Evolutionary conservation across 2,329 filamentous ascomycete genomes (phyloP), one percentile per base, ranked within the genome.

Genomic region (Fusarium veterinarium): DNA sequence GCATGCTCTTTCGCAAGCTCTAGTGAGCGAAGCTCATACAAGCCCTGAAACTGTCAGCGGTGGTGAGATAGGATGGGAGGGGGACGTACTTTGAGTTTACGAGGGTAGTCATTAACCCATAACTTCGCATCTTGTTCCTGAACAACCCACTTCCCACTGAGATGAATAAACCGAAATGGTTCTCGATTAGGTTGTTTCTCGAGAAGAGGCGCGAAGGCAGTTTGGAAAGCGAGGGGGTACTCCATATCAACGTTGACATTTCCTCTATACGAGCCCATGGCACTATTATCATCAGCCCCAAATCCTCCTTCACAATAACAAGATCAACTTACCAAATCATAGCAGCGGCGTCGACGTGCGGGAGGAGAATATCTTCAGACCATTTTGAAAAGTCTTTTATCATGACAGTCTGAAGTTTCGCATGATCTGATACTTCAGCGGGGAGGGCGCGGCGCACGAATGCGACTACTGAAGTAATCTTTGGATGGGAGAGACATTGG

Each of bases 111-210:
- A 0, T 77, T 45, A 1, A 77, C 76, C 69, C 75, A 79, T 20
- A 82, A 20, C 31, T 65, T 78, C 25, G 72, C 60, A 10, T 80
- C 75, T 59, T 82, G 81, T 23, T 82, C 72, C 23, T 77, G 79
- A 16, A 75, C 67, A 1, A 81, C 80, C 35, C 80, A 81, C 19
- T 76, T 79, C 4, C 81, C 81, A 42, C 80, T 81, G 9, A 82
- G 64, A 41, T 79, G 80, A 6, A 82, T 71, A 38, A 76, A 80
- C 42, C 75, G 73, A 31, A 82, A 81, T 4, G 16, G 72, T 1
- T 65, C 17, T 12, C 60, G 35, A 3, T 17, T 45, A 0, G 55
- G 56, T 0, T 59, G 64, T 7, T 63, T 49, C 19, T 72, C 44
- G 0, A 77, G 33, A 9, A 75, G 60, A 4, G 20, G 38, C 0